These are phyloP conservation scores for Claviceps sp. DNA, from an alignment of 2,329 filamentous ascomycete genomes.

Conservation along the genomic window DNA sequence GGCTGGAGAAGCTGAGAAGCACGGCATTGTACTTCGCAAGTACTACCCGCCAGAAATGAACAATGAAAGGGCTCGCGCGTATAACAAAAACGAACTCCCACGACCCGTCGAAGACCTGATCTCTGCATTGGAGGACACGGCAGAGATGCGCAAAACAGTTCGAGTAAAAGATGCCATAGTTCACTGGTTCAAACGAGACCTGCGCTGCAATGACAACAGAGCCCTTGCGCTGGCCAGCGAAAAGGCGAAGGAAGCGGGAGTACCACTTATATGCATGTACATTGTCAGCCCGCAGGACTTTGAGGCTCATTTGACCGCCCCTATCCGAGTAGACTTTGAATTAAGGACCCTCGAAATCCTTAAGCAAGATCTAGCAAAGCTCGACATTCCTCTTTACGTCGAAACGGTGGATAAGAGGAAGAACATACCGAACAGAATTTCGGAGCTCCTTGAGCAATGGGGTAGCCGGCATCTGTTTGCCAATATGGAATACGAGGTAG, in stretches of 20 bases:
- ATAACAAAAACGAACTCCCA: slow-evolving; percentile 54
- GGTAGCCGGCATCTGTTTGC: slow-evolving; percentile 61
- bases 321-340: slow-evolving; percentile 67
- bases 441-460: slow-evolving; percentile 58
- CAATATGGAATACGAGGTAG: slow-evolving; percentile 86
- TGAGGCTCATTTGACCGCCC: slow-evolving; percentile 62
- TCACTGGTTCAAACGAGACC: slow-evolving; percentile 84
- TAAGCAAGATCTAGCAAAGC: slow-evolving; percentile 48
- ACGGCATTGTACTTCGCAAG: slow-evolving; percentile 55
- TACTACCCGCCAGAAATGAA: slow-evolving; percentile 83
- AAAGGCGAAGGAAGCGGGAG: slow-evolving; percentile 48
- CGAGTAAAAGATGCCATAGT: slow-evolving; percentile 50
- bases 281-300: slow-evolving; percentile 74
- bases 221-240: slow-evolving; percentile 53
- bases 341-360: slow-evolving; percentile 57
- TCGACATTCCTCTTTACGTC: slow-evolving; percentile 68
- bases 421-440: slow-evolving; percentile 44
- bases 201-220: slow-evolving; percentile 62
- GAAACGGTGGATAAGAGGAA: slow-evolving; percentile 57
- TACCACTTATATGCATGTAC: slow-evolving; percentile 66
- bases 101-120: slow-evolving; percentile 61
- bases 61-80: slow-evolving; percentile 62
- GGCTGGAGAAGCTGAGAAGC: slow-evolving; percentile 30
- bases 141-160: slow-evolving; percentile 35
- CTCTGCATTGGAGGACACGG: slow-evolving; percentile 47